Evolutionary conservation across 2,329 filamentous ascomycete species (phyloP).

Genomic region (Venturia nashicola): DNA sequence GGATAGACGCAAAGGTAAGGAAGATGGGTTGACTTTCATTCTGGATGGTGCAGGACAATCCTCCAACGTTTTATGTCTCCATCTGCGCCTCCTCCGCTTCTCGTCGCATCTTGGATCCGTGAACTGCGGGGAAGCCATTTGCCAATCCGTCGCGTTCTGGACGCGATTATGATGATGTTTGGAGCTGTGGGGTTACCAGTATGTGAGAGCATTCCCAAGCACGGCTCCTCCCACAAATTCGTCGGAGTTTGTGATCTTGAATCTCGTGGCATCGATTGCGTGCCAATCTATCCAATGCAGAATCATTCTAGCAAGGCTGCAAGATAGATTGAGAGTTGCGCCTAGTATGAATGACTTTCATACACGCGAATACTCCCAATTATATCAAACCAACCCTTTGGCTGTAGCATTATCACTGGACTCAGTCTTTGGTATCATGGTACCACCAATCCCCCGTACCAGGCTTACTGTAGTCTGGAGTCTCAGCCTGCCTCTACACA

Average conservation of each 20-base stretch:
- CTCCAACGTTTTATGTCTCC: not conserved
- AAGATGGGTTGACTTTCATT: not conserved
- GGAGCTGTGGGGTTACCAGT: not conserved
- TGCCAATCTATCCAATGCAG: no score
- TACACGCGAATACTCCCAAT: no score
- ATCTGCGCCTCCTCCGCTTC: not conserved
- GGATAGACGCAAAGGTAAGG: not conserved
- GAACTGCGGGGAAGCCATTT: not conserved
- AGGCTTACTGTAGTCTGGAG: no score
- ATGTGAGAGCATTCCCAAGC: not conserved
- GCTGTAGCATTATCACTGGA: no score
- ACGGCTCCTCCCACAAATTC: not conserved
- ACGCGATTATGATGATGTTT: not conserved
- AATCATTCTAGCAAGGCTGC: no score
- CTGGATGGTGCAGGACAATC: not conserved
- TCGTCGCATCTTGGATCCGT: not conserved
- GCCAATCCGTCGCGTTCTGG: not conserved
- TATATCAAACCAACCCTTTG: no score
- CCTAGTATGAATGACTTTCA: no score
- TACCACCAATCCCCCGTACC: no score
- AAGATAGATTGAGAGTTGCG: no score
- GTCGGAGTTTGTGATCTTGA: not conserved
- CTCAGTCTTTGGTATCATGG: no score
- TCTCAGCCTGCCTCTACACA: no score
- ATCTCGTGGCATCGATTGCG: no score